A percentile compares a stretch with the other conserved stretches of the same genome.
phyloP scores from a whole-genome alignment of 306 rosid species.

The Lotus japonicus region DNA sequence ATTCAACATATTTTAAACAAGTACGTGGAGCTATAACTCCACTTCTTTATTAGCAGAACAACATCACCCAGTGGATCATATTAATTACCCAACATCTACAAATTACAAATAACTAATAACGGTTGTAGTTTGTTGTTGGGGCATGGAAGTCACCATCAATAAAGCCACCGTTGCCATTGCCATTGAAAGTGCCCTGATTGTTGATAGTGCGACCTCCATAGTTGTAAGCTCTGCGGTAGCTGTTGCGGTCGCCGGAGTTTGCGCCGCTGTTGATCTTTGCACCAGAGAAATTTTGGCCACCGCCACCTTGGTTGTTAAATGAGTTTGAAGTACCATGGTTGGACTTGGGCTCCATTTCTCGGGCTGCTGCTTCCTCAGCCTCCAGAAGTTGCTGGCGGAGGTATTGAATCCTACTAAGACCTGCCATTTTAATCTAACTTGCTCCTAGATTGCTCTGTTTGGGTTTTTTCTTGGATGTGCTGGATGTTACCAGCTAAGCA shows the following conservation, averaged over 20 bases:
- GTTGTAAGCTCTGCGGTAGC: background rate
- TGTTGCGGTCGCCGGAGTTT: background rate
- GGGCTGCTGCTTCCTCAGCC: background rate
- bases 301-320: background rate
- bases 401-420: background rate
- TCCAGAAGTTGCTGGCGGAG: background rate
- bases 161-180: conserved; percentile 1
- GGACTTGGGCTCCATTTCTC: background rate
- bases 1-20: too few relatives aligned
- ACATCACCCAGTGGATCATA: background rate
- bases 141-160: background rate
- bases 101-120: background rate
- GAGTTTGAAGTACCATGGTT: background rate
- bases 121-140: background rate
- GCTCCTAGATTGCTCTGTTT: background rate
- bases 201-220: background rate
- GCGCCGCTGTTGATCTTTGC: background rate
- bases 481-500: too few relatives aligned
- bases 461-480: too few relatives aligned
- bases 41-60: background rate
- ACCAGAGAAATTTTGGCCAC: background rate
- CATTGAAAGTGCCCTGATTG: background rate
- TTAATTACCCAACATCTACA: background rate
- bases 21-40: background rate
- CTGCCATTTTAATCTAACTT: background rate